These are phyloP conservation scores for Striga asiatica DNA, from an alignment of 257 asterid species.

Conservation along the genomic window DNA sequence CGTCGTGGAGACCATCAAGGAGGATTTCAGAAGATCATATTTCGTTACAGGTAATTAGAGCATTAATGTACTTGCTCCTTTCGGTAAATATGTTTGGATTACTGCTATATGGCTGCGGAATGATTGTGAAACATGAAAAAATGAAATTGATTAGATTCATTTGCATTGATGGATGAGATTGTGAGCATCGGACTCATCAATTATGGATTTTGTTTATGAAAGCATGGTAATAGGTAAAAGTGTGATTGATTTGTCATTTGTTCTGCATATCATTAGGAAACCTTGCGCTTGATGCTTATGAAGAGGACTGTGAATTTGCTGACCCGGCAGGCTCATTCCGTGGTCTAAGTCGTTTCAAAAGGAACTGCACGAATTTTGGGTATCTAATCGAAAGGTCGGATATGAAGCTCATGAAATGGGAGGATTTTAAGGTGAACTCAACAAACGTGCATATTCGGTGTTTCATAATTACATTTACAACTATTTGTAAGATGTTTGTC, in stretches of 20 bases:
- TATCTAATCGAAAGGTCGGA: slow-evolving; percentile 56
- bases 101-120: not conserved
- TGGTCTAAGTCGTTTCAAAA: slow-evolving; percentile 64
- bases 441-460: too few species aligned
- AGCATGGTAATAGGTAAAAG: not conserved
- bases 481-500: not conserved
- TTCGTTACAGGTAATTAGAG: slow-evolving; percentile 68
- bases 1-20: slow-evolving; percentile 50
- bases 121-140: not conserved
- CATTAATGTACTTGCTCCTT: not conserved
- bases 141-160: not conserved
- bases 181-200: not conserved
- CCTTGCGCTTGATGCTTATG: slow-evolving; percentile 68
- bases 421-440: slow-evolving; percentile 62
- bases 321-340: slow-evolving; percentile 95
- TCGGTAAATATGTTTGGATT: too few species aligned
- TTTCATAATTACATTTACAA: too few species aligned
- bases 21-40: slow-evolving; percentile 68
- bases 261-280: slow-evolving; percentile 36
- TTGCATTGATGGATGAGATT: not conserved
- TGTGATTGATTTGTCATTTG: not conserved
- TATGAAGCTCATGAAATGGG: slow-evolving; percentile 95
- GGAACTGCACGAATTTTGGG: slow-evolving; percentile 94
- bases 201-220: too few species aligned
- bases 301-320: slow-evolving; percentile 88